A percentile compares a stretch with the other conserved stretches of the same genome.
These are phyloP conservation scores for Backusella morwellensis DNA, from an alignment of 192 early-diverging fungal species.

Conservation along the genomic window DNA sequence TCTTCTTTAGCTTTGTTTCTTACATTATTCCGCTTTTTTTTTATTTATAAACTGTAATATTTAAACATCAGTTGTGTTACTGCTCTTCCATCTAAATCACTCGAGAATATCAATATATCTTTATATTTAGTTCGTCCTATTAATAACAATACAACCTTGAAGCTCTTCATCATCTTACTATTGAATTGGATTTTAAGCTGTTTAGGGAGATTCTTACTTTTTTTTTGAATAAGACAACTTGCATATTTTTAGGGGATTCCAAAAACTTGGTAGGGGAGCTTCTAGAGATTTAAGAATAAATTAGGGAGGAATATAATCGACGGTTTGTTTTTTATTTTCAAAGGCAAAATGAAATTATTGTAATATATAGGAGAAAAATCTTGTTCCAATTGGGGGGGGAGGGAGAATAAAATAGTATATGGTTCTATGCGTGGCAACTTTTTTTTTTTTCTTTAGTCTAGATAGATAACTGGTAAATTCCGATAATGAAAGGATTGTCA, in stretches of 20 bases:
- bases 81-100: not conserved
- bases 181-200: not conserved
- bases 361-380: not conserved
- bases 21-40: not conserved
- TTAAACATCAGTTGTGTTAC: no score
- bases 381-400: not conserved
- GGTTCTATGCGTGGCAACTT: not conserved
- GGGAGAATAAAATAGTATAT: not conserved
- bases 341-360: not conserved
- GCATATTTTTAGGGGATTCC: conserved; percentile 1
- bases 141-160: not conserved
- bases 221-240: not conserved
- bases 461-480: not conserved
- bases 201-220: not conserved
- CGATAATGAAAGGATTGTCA: not conserved
- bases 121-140: not conserved
- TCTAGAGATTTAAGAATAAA: conserved; percentile 1
- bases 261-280: conserved; percentile 6
- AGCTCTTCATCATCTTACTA: not conserved
- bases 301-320: not conserved
- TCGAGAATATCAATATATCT: not conserved
- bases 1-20: not conserved
- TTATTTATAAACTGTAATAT: no score
- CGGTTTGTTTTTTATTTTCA: not conserved
- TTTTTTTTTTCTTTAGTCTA: not conserved